A percentile compares a stretch with the other conserved stretches of the same genome.
Evolutionary conservation across 192 early-diverging fungal genomes (phyloP).

Genomic region (Kappamyces sp.): DNA sequence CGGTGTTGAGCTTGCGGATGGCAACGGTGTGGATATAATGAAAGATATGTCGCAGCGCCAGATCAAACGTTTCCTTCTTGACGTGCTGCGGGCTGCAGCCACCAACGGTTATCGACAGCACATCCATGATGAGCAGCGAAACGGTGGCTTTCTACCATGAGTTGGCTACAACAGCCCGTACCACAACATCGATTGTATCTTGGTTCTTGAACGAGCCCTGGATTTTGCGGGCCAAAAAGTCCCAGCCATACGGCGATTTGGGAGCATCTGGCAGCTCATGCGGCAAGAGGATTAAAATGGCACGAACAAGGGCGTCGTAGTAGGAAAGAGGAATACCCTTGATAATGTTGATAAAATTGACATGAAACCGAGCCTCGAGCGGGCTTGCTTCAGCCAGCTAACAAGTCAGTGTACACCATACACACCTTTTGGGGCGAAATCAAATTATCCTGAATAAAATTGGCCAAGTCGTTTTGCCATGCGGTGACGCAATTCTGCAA

Average conservation of each 20-base stretch:
- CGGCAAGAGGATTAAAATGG: slow-evolving; percentile 39
- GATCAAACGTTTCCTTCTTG: slow-evolving; percentile 32
- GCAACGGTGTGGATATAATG: slow-evolving; percentile 31
- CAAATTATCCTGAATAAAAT: slow-evolving; percentile 21
- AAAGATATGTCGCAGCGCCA: slow-evolving; percentile 37
- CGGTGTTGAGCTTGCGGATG: slow-evolving; percentile 16
- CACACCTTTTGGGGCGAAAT: slow-evolving; percentile 13
- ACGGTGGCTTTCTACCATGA: slow-evolving; percentile 24
- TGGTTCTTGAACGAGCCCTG: slow-evolving; percentile 13
- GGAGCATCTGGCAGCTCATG: slow-evolving; percentile 36
- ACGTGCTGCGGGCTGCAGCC: slow-evolving; percentile 16
- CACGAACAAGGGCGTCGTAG: slow-evolving; percentile 37
- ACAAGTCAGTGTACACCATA: background rate
- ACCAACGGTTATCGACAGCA: slow-evolving; percentile 18
- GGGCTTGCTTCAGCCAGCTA: slow-evolving; percentile 15
- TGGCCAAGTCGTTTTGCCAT: slow-evolving; percentile 39
- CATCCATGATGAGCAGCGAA: slow-evolving; percentile 29
- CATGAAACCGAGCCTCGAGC: slow-evolving; percentile 29
- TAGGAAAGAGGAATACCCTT: slow-evolving; percentile 32
- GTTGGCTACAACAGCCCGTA: slow-evolving; percentile 13
- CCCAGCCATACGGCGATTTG: slow-evolving; percentile 46
- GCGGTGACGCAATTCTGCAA: slow-evolving; percentile 36
- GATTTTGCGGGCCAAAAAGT: slow-evolving; percentile 34
- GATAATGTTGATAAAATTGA: slow-evolving; percentile 32
- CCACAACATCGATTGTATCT: slow-evolving; percentile 32